phyloP scores from a whole-genome alignment of 768 basidiomycete genomes.

The Lactifluus pinguis region DNA sequence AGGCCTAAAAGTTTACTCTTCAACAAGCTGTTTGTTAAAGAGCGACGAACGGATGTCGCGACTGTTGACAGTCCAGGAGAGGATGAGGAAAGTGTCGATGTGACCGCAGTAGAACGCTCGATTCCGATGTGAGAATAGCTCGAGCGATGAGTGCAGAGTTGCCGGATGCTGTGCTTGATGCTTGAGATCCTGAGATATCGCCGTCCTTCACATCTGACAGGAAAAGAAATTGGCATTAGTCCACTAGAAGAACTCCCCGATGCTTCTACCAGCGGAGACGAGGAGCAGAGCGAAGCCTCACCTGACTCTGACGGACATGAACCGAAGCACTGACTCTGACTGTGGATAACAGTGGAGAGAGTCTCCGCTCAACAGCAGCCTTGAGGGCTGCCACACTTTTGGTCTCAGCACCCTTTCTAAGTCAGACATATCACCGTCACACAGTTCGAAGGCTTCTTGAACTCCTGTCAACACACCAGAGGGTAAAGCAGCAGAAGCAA shows the following conservation, averaged over 20 bases:
- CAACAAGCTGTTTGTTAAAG: slow-evolving; percentile 47
- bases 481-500: no score
- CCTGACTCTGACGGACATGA: slow-evolving; percentile 12
- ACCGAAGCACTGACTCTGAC: slow-evolving; percentile 7
- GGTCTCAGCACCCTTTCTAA: no score
- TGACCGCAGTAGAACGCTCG: slow-evolving; percentile 34
- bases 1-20: slow-evolving; percentile 67
- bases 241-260: slow-evolving; percentile 28
- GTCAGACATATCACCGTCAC: no score
- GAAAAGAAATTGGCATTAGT: slow-evolving; percentile 19
- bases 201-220: slow-evolving; percentile 9
- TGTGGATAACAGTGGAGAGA: no score
- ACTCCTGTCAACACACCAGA: no score
- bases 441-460: no score
- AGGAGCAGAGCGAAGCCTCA: slow-evolving; percentile 15
- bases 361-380: no score
- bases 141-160: no score
- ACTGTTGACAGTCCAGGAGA: slow-evolving; percentile 23
- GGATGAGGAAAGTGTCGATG: slow-evolving; percentile 28
- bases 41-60: slow-evolving; percentile 24
- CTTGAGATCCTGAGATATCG: no score
- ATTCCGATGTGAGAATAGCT: slow-evolving; percentile 49
- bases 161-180: no score
- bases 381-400: no score
- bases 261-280: slow-evolving; percentile 17